phyloP scores from a whole-genome alignment of 768 basidiomycete genomes.

The Thelephora aurantiotincta region DNA sequence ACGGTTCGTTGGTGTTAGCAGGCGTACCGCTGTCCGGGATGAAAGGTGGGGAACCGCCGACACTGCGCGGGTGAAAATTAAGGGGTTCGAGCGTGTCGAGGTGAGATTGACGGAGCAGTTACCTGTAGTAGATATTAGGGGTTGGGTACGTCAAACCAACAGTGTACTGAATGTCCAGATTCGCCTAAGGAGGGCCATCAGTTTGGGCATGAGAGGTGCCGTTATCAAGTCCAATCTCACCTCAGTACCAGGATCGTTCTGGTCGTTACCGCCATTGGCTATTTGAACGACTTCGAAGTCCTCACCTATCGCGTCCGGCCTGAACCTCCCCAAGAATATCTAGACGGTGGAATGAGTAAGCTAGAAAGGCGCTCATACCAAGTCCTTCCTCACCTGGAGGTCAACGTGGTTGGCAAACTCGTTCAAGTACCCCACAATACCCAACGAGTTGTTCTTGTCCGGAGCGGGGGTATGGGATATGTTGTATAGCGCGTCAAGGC shows the following conservation, averaged over 20 bases:
- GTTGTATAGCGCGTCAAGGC: conserved; percentile 21
- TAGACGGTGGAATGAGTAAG: conserved; percentile 25
- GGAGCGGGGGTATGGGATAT: conserved; percentile 14
- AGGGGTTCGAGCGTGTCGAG: conserved; percentile 18
- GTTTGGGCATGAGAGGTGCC: neutral
- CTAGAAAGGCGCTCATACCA: conserved; percentile 36
- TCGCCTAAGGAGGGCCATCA: conserved; percentile 4
- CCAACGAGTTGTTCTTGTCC: conserved; percentile 17
- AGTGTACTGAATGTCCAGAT: conserved; percentile 15
- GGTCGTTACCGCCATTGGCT: conserved; percentile 52
- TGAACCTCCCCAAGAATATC: conserved; percentile 27
- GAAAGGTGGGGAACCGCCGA: conserved; percentile 47
- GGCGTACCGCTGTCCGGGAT: conserved; percentile 28
- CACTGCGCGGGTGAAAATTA: conserved; percentile 32
- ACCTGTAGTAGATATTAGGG: conserved; percentile 19
- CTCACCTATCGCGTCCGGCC: conserved; percentile 8
- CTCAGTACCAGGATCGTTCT: conserved; percentile 40
- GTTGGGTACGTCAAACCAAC: conserved; percentile 10
- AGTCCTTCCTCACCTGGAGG: conserved; percentile 8
- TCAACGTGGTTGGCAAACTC: conserved; percentile 19
- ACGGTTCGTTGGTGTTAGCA: conserved; percentile 35
- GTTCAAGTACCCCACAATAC: conserved; percentile 21
- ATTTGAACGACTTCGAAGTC: conserved; percentile 6
- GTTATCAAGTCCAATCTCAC: conserved; percentile 30
- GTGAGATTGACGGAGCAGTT: conserved; percentile 44